Evolutionary conservation across 257 asterid genomes (phyloP).

Genomic region (Parsonsia alboflavescens): DNA sequence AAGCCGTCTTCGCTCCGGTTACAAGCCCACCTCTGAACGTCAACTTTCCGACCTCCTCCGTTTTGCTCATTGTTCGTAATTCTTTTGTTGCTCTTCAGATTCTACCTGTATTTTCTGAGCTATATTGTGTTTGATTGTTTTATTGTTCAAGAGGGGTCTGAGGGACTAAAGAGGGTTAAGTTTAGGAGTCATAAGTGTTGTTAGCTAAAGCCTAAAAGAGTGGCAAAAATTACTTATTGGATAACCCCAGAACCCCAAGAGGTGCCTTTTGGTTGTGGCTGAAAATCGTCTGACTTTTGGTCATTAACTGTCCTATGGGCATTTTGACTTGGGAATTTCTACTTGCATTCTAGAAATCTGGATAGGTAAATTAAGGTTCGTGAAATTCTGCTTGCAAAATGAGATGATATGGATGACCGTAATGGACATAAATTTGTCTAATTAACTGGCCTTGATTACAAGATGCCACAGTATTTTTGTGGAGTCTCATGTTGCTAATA

Average conservation of each 20-base stretch:
- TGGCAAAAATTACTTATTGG: too few relatives aligned
- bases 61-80: constrained; percentile 47
- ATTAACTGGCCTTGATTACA: not conserved
- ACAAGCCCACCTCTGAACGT: constrained; percentile 46
- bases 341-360: not conserved
- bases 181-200: not conserved
- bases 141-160: not conserved
- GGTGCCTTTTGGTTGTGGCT: not conserved
- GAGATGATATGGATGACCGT: not conserved
- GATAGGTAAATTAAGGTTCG: not conserved
- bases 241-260: not conserved
- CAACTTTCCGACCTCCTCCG: constrained; percentile 59
- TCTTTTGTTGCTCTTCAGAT: not conserved
- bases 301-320: too few relatives aligned
- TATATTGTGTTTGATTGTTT: not conserved
- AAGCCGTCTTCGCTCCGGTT: constrained; percentile 72
- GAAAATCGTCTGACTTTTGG: too few relatives aligned
- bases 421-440: not conserved
- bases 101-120: not conserved
- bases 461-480: not conserved
- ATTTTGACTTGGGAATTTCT: not conserved
- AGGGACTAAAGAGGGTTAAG: not conserved
- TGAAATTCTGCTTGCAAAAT: not conserved
- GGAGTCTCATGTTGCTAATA: not conserved
- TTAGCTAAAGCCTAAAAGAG: too few relatives aligned